Evolutionary conservation across 495 filamentous ascomycete species (phyloP).

Genomic region (Podospora tetraspora): DNA sequence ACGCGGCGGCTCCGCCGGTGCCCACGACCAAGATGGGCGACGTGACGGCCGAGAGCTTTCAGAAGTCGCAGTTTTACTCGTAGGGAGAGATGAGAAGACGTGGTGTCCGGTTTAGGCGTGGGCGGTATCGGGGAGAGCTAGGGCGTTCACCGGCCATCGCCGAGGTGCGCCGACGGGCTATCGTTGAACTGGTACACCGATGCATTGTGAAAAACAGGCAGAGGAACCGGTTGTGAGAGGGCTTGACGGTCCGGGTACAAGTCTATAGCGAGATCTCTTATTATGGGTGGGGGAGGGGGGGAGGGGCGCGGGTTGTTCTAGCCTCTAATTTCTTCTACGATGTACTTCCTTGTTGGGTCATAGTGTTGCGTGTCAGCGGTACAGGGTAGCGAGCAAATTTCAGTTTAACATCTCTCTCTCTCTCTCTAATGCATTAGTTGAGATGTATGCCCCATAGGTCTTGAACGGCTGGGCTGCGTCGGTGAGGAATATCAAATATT

Average conservation of each 20-base stretch:
- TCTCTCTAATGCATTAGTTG: not conserved
- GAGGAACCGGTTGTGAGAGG: too few species aligned
- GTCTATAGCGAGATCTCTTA: not conserved
- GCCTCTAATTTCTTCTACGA: not conserved
- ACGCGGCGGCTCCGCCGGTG: constrained; percentile 43
- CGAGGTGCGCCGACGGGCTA: too few species aligned
- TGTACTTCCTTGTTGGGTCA: not conserved
- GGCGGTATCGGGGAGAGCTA: too few species aligned
- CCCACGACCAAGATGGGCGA: constrained; percentile 58
- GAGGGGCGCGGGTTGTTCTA: not conserved
- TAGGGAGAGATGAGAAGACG: constrained; percentile 26
- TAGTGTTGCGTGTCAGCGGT: not conserved
- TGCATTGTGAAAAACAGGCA: too few species aligned
- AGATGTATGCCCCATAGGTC: too few species aligned
- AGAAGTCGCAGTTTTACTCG: constrained; percentile 84
- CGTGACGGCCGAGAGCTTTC: constrained; percentile 79
- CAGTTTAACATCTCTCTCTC: not conserved
- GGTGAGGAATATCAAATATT: too few species aligned
- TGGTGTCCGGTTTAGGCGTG: not conserved
- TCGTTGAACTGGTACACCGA: too few species aligned
- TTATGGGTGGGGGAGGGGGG: not conserved
- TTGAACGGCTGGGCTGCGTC: too few species aligned
- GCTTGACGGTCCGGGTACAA: not conserved
- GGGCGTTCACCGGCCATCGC: not conserved
- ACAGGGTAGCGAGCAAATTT: not conserved